Evolutionary conservation across 352 stramenopile species (phyloP).

Genomic region (Phytophthora fragariaefolia): DNA sequence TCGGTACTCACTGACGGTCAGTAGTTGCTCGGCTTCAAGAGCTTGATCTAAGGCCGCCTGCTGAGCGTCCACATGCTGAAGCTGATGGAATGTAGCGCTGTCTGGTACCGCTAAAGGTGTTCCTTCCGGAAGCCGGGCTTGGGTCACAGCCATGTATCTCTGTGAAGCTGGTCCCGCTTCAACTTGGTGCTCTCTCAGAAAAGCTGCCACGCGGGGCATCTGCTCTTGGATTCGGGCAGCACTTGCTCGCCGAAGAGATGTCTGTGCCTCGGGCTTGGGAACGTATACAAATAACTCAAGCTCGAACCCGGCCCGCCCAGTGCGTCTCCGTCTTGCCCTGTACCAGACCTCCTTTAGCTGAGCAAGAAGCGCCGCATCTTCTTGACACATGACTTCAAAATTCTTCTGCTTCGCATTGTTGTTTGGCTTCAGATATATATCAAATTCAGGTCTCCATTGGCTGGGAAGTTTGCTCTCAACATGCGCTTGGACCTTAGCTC

Average conservation of each 20-base stretch:
- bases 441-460: conserved; percentile 5
- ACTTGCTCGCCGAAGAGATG: background rate
- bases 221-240: conserved; percentile 17
- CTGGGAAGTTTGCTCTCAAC: conserved; percentile 14
- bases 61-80: conserved; percentile 8
- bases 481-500: conserved; percentile 6
- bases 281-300: conserved; percentile 21
- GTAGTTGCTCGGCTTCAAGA: background rate
- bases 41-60: background rate
- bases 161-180: background rate
- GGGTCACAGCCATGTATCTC: conserved; percentile 20
- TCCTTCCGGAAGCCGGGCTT: conserved; percentile 15
- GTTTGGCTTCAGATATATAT: conserved; percentile 13
- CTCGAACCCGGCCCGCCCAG: conserved; percentile 18
- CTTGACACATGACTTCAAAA: conserved; percentile 4
- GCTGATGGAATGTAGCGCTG: conserved; percentile 13
- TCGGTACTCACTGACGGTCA: background rate
- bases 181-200: conserved; percentile 11
- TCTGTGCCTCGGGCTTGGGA: conserved; percentile 6
- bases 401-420: conserved; percentile 18
- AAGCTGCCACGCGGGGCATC: conserved; percentile 14
- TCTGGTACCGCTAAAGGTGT: background rate
- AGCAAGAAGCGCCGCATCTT: background rate
- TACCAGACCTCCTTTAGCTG: conserved; percentile 13
- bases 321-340: conserved; percentile 14